Percentiles rank a stretch among this genome's conserved stretches.
phyloP scores from a whole-genome alignment of 306 rosid species.

The Cajanus cajan region DNA sequence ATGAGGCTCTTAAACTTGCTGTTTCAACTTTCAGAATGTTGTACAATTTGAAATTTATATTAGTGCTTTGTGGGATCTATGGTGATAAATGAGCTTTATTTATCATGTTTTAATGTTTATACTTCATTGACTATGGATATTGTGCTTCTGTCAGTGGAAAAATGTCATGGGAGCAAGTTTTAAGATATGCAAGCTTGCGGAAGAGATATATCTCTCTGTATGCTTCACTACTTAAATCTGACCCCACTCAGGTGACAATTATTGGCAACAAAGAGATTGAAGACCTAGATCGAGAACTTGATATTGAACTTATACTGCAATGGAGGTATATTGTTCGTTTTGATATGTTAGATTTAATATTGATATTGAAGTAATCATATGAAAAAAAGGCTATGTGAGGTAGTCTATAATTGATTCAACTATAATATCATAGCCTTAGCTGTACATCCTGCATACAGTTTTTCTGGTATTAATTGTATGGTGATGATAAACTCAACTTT shows the following conservation, averaged over 20 bases:
- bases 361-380: background rate
- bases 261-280: constrained; percentile 74
- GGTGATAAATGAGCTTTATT: constrained; percentile 17
- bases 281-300: constrained; percentile 83
- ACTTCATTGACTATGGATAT: constrained; percentile 31
- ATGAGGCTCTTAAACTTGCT: background rate
- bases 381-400: background rate
- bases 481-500: background rate
- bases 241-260: constrained; percentile 64
- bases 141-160: constrained; percentile 73
- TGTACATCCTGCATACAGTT: constrained; percentile 13
- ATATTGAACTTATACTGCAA: constrained; percentile 87
- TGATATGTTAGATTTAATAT: background rate
- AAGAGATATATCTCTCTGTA: constrained; percentile 81
- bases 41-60: background rate
- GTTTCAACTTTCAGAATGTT: constrained; percentile 10
- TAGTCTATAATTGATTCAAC: constrained; percentile 10
- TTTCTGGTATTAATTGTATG: background rate
- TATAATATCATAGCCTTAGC: background rate
- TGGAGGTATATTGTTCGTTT: constrained; percentile 71
- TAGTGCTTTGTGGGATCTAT: constrained; percentile 22
- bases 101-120: constrained; percentile 9
- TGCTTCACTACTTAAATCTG: constrained; percentile 87
- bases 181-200: constrained; percentile 76
- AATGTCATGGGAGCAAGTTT: constrained; percentile 95